Evolutionary conservation across 1,139 yeast genomes (phyloP), one percentile per base, ranked within the genome.

Genomic region (Oligophagozyma castellii): DNA sequence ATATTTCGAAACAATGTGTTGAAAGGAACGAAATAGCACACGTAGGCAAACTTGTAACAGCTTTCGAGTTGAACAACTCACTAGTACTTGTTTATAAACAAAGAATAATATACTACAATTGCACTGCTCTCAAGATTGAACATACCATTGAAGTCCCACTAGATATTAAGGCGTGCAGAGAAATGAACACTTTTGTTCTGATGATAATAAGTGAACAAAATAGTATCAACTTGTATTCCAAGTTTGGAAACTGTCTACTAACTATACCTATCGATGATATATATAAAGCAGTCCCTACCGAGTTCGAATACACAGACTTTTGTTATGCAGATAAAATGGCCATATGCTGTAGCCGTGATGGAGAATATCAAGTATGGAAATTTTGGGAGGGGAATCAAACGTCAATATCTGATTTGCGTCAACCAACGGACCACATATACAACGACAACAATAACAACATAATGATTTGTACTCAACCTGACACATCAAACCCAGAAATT

Each of bases 201-300:
- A 12, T 44, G 2, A 13, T 48, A 13, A 32, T 51, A 16, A 42
- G 46, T 5, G 28, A 38, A 7, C 31, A 34, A 11, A 48, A 48
- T 18, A 26, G 28, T 12, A 22, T 51, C 4, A 37, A 40, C 19
- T 29, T 51, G 19, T 36, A 35, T 22, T 37, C 52, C 2, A 38
- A 35, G 21, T 42, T 39, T 31, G 56, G 56, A 4, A 51, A 51
- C 25, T 26, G 32, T 8, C 22, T 49, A n/a, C 44, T 45, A 26
- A 36, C 45, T 3, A 40, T 44, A 10, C 25, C 27, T 13, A 16
- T 18, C 13, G 31, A 29, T 6, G 21, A 24, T 10, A 12, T 14
- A 10, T 13, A 23, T 5, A 26, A 19, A 10, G 7, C 24, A 3
- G 14, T 16, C 11, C 7, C 16, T 4, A 24, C 19, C 12, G 13